These are phyloP conservation scores for Leccinum truebloodii DNA, from an alignment of 768 basidiomycete species.

Conservation along the genomic window DNA sequence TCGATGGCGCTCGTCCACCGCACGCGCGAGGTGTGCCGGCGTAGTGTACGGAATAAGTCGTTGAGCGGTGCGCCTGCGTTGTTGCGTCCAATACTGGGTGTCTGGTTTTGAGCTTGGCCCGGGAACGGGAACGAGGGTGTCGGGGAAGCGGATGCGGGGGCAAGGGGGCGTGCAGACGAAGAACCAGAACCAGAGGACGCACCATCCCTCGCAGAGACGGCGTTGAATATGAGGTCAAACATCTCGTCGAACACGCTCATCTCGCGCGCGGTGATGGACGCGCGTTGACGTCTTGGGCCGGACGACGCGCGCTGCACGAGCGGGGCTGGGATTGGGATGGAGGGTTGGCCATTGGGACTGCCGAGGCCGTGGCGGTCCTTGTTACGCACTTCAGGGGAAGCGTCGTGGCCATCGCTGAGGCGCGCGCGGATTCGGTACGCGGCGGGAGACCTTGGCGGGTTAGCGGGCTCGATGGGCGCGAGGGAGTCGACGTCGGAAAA, in stretches of 20 bases:
- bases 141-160: not conserved
- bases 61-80: slow-evolving; percentile 29
- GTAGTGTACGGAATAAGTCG: slow-evolving; percentile 58
- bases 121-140: not conserved
- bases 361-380: not conserved
- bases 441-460: slow-evolving; percentile 19
- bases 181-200: slow-evolving; percentile 3
- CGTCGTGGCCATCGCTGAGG: not conserved
- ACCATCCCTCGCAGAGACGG: slow-evolving; percentile 40
- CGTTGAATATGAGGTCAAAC: slow-evolving; percentile 70
- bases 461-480: slow-evolving; percentile 19
- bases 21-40: slow-evolving; percentile 48
- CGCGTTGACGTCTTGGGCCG: slow-evolving; percentile 36
- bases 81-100: slow-evolving; percentile 19
- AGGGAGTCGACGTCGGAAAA: slow-evolving; percentile 46
- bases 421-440: slow-evolving; percentile 17
- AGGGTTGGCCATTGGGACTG: not conserved
- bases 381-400: not conserved
- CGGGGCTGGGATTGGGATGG: not conserved
- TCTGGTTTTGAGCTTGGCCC: slow-evolving; percentile 1
- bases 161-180: not conserved
- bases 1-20: slow-evolving; percentile 54
- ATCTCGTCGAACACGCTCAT: slow-evolving; percentile 67
- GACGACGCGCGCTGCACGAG: slow-evolving; percentile 16
- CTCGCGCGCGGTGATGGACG: slow-evolving; percentile 71